A percentile compares a stretch with the other conserved stretches of the same genome.
Evolutionary conservation across 148 eudicot species (phyloP).

Genomic region (Euryodendron excelsum): DNA sequence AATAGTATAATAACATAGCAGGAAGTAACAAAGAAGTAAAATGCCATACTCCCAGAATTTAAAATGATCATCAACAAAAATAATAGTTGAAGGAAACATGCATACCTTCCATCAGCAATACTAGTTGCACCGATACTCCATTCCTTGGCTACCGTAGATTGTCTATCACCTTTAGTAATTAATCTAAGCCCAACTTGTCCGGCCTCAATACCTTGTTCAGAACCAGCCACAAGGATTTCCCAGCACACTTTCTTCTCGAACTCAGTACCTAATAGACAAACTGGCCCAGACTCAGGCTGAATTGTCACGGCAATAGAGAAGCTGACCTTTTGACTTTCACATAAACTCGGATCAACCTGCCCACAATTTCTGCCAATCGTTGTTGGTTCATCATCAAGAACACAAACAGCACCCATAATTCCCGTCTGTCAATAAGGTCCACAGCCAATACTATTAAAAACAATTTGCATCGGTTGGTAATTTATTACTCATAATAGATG

Average conservation of each 20-base stretch:
- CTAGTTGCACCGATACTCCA: conserved; percentile 95
- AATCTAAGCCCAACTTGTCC: conserved; percentile 96
- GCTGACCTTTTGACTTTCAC: conserved; percentile 74
- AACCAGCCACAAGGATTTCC: conserved; percentile 96
- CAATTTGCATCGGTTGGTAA: neutral
- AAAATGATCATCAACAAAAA: neutral
- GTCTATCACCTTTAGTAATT: conserved; percentile 85
- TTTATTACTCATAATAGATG: neutral
- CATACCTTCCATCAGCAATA: conserved; percentile 96
- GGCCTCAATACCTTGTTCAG: conserved; percentile 98
- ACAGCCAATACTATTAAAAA: conserved; percentile 8
- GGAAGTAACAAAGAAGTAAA: neutral
- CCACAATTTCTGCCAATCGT: conserved; percentile 85
- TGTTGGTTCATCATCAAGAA: conserved; percentile 97
- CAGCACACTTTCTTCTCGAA: conserved; percentile 80
- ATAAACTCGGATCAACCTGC: conserved; percentile 70
- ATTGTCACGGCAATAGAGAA: conserved; percentile 84
- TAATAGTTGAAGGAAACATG: neutral
- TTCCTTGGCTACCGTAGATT: conserved; percentile 79
- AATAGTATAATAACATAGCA: neutral
- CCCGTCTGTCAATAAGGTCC: conserved; percentile 65
- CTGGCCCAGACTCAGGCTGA: conserved; percentile 97
- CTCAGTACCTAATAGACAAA: conserved; percentile 90
- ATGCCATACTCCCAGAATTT: neutral
- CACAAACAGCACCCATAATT: conserved; percentile 77